Evolutionary conservation across 495 filamentous ascomycete genomes (phyloP).

Genomic region (Amniculicola lignicola): DNA sequence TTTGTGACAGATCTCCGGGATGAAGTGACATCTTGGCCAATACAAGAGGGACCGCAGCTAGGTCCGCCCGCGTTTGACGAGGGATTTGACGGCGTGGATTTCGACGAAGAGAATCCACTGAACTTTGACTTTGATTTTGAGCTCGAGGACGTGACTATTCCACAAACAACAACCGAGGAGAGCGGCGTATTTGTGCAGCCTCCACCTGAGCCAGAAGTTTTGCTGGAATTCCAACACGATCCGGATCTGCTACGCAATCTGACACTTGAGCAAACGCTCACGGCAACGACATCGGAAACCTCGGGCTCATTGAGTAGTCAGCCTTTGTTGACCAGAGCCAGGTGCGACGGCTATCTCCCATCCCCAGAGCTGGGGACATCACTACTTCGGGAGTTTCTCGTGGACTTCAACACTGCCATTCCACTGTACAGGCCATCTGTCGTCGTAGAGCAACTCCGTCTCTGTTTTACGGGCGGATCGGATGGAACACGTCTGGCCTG

Average conservation of each 20-base stretch:
- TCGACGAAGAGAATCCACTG: too few relatives aligned
- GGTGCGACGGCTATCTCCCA: conserved; percentile 11
- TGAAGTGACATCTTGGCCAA: neutral
- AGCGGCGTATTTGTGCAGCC: neutral
- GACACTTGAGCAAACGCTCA: neutral
- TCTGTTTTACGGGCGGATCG: conserved; percentile 10
- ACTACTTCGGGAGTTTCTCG: conserved; percentile 17
- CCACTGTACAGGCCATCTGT: conserved; percentile 12
- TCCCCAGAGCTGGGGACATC: conserved; percentile 15
- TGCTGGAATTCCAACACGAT: neutral
- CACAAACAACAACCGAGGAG: neutral
- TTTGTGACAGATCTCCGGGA: conserved; percentile 11
- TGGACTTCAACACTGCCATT: conserved; percentile 21
- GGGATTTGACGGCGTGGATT: neutral
- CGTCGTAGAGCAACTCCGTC: conserved; percentile 12
- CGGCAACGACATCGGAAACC: neutral
- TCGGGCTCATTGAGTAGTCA: too few relatives aligned
- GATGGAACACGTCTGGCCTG: conserved; percentile 13
- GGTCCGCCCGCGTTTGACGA: neutral
- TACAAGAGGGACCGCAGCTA: neutral
- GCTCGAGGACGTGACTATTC: neutral
- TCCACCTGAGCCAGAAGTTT: neutral
- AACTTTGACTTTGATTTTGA: neutral
- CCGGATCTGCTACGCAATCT: neutral
- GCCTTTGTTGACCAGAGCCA: neutral